These are phyloP conservation scores for Chaetomium cochliodes DNA, from an alignment of 495 filamentous ascomycete species.

Conservation along the genomic window DNA sequence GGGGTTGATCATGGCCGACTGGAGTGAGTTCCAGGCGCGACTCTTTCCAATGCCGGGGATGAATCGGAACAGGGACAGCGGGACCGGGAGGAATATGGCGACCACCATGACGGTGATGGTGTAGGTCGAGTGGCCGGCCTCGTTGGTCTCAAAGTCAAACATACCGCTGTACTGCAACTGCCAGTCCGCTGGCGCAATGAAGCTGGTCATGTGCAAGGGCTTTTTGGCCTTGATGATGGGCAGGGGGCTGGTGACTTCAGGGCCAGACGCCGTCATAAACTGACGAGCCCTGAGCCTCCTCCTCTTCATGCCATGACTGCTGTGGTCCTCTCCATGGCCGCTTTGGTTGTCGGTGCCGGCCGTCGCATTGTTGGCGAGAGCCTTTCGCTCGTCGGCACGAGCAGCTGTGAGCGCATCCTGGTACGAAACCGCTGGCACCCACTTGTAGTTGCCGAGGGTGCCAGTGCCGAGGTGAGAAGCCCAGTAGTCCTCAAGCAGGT, in stretches of 20 bases:
- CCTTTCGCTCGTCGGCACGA: conserved; percentile 10
- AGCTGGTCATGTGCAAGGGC: conserved; percentile 24
- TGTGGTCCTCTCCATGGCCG: not conserved
- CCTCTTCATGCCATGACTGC: not conserved
- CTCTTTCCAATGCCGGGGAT: conserved; percentile 11
- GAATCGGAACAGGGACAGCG: conserved; percentile 24
- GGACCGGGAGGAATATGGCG: conserved; percentile 24
- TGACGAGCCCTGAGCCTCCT: not conserved
- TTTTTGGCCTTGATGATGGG: conserved; percentile 22
- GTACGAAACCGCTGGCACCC: conserved; percentile 19
- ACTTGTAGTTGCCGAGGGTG: conserved; percentile 23
- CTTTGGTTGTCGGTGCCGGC: conserved; percentile 10
- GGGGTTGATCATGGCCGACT: conserved; percentile 31
- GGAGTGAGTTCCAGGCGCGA: conserved; percentile 3
- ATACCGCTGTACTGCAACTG: conserved; percentile 28
- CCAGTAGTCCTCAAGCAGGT: conserved; percentile 27
- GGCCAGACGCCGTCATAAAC: conserved; percentile 17
- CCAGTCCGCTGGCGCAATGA: conserved; percentile 26
- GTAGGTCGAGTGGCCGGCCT: conserved; percentile 24
- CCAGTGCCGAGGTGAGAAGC: conserved; percentile 27
- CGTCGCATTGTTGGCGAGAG: not conserved
- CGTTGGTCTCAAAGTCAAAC: conserved; percentile 26
- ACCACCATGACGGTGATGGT: conserved; percentile 21
- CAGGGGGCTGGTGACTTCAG: conserved; percentile 20
- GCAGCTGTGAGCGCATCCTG: conserved; percentile 20